Conservation (phyloP, 208 protist species). For the Sergeia podlipaevii region DNA sequence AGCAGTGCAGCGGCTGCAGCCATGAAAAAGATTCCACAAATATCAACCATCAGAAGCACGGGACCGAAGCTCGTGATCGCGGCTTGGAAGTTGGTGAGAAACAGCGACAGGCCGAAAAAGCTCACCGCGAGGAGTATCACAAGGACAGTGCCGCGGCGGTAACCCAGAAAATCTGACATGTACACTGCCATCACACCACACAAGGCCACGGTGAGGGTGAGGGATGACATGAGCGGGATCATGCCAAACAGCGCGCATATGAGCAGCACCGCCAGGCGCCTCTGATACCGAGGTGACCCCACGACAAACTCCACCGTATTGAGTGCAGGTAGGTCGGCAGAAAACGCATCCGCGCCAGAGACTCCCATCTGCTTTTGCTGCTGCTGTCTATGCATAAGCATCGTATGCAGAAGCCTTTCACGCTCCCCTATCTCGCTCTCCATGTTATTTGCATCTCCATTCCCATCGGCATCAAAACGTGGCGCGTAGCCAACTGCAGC, state of each 20-base stretch:
- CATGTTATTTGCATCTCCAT: neutral
- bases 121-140: constrained; percentile 37
- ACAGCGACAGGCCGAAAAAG: constrained; percentile 45
- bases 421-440: neutral
- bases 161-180: constrained; percentile 74
- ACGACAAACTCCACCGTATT: constrained; percentile 25
- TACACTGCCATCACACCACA: constrained; percentile 64
- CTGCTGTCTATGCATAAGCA: no score
- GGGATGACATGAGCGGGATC: constrained; percentile 70
- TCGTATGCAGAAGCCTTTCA: no score
- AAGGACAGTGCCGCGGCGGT: constrained; percentile 46
- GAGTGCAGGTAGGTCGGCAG: neutral
- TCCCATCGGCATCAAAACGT: no score
- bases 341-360: no score
- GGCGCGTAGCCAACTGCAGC: no score
- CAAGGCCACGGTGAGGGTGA: constrained; percentile 58
- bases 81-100: constrained; percentile 68
- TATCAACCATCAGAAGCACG: constrained; percentile 55
- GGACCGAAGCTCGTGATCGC: constrained; percentile 51
- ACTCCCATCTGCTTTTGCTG: no score
- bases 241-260: constrained; percentile 58
- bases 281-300: constrained; percentile 30
- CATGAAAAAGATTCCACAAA: constrained; percentile 33
- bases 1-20: constrained; percentile 40
- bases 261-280: constrained; percentile 42